A percentile compares a stretch with the other conserved stretches of the same genome.
Evolutionary conservation across 2,329 filamentous ascomycete species (phyloP).

Genomic region (Bimuria novae-zelandiae): DNA sequence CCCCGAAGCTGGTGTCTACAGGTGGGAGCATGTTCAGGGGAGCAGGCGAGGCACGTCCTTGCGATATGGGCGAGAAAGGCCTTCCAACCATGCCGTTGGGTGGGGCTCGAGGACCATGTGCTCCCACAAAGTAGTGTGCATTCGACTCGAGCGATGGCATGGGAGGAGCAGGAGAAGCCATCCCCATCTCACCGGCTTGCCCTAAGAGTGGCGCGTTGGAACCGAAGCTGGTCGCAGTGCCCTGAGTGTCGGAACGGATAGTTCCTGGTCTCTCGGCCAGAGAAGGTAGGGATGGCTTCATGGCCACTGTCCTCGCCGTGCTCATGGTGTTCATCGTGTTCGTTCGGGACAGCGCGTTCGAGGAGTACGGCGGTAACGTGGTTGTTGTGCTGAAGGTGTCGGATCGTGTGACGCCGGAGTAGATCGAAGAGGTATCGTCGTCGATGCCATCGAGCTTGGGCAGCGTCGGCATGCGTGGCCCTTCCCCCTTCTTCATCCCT

Average conservation of each 20-base stretch:
- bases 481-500: constrained; percentile 53
- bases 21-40: constrained; percentile 32
- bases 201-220: constrained; percentile 67
- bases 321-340: constrained; percentile 54
- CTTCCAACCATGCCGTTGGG: constrained; percentile 29
- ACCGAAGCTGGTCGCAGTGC: constrained; percentile 63
- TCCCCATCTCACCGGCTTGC: constrained; percentile 65
- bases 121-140: constrained; percentile 34
- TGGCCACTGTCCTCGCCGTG: constrained; percentile 26
- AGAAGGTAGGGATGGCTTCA: constrained; percentile 50
- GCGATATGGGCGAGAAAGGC: constrained; percentile 36
- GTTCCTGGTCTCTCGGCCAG: constrained; percentile 46
- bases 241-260: constrained; percentile 56
- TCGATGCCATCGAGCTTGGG: constrained; percentile 47
- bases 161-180: constrained; percentile 34
- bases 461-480: constrained; percentile 44
- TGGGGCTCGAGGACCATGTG: constrained; percentile 17
- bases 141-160: constrained; percentile 37
- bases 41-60: constrained; percentile 36
- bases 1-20: constrained; percentile 36
- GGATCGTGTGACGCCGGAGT: constrained; percentile 39
- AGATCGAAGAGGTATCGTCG: constrained; percentile 47
- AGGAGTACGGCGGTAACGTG: constrained; percentile 54
- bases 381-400: constrained; percentile 36
- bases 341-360: constrained; percentile 58